Conservation (phyloP, 345 rosid species). For the Reutealis trisperma region DNA sequence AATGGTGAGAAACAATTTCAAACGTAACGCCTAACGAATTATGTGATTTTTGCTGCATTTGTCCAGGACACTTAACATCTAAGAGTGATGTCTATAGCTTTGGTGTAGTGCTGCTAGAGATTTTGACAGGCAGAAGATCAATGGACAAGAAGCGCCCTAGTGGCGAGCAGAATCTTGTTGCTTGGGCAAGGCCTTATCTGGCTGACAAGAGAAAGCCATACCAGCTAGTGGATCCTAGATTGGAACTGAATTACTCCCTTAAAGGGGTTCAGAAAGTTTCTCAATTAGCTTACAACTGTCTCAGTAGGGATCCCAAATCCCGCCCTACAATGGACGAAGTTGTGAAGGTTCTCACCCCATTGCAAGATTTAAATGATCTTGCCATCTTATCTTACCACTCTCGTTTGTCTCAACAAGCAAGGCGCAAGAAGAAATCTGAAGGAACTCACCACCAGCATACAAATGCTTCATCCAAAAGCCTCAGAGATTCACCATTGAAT, state of each 20-base stretch:
- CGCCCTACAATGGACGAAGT: conserved; percentile 38
- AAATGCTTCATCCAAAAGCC: conserved; percentile 43
- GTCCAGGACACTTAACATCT: conserved; percentile 36
- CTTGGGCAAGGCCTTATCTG: conserved; percentile 36
- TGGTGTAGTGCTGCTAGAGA: conserved; percentile 36
- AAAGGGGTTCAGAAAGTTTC: conserved; percentile 37
- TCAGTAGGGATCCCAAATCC: conserved; percentile 30
- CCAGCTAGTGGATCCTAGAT: conserved; percentile 36
- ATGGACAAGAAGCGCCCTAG: conserved; percentile 40
- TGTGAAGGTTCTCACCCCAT: conserved; percentile 33
- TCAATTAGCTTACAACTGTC: conserved; percentile 32
- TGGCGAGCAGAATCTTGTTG: conserved; percentile 35
- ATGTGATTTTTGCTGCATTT: conserved; percentile 12
- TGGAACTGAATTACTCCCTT: conserved; percentile 35
- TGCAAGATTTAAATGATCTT: conserved; percentile 36
- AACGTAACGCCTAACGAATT: not conserved
- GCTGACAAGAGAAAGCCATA: conserved; percentile 34
- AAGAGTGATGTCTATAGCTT: conserved; percentile 40
- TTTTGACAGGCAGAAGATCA: conserved; percentile 39
- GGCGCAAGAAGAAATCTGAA: conserved; percentile 65
- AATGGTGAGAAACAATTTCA: no score
- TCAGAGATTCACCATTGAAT: conserved; percentile 55
- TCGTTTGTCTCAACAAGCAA: conserved; percentile 57
- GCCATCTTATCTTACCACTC: conserved; percentile 29
- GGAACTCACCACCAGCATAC: conserved; percentile 40